These are phyloP conservation scores for Phytophthora kernoviae DNA, from an alignment of 352 stramenopile species.

Conservation along the genomic window DNA sequence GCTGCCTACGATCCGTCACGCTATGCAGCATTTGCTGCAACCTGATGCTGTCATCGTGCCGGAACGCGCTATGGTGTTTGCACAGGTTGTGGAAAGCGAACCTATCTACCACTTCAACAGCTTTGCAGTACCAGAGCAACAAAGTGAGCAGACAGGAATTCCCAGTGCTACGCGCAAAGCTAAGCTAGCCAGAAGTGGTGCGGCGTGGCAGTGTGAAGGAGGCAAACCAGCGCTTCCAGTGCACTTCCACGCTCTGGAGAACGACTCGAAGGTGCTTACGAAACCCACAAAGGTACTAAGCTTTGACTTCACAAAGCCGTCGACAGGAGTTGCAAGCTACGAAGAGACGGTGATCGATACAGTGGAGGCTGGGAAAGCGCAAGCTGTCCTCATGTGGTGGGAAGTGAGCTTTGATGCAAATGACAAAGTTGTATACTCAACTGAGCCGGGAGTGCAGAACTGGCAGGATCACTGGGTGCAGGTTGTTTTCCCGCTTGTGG, in stretches of 20 bases:
- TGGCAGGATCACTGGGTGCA: conserved; percentile 89
- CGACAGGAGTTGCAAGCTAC: conserved; percentile 24
- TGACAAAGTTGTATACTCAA: conserved; percentile 68
- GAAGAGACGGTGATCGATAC: conserved; percentile 49
- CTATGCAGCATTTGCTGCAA: conserved; percentile 64
- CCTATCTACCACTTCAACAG: conserved; percentile 75
- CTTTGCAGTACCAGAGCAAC: conserved; percentile 38
- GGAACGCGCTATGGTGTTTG: conserved; percentile 67
- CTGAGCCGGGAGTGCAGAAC: conserved; percentile 62
- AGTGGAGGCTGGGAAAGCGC: conserved; percentile 37
- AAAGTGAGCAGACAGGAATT: conserved; percentile 9
- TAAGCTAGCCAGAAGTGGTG: conserved; percentile 57
- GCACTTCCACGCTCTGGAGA: conserved; percentile 56
- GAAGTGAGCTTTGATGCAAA: conserved; percentile 65
- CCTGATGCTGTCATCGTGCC: conserved; percentile 71
- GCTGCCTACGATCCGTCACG: conserved; percentile 84
- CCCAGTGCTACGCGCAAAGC: conserved; percentile 10
- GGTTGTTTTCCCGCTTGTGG: conserved; percentile 69
- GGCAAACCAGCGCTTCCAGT: conserved; percentile 66
- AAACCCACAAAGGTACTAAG: conserved; percentile 47
- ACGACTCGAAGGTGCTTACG: conserved; percentile 49
- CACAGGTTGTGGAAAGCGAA: conserved; percentile 71
- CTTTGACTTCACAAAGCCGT: conserved; percentile 69
- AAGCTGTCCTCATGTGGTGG: conserved; percentile 88
- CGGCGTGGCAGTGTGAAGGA: conserved; percentile 65